Evolutionary conservation across 345 rosid species (phyloP).

Genomic region (Linum trigynum): DNA sequence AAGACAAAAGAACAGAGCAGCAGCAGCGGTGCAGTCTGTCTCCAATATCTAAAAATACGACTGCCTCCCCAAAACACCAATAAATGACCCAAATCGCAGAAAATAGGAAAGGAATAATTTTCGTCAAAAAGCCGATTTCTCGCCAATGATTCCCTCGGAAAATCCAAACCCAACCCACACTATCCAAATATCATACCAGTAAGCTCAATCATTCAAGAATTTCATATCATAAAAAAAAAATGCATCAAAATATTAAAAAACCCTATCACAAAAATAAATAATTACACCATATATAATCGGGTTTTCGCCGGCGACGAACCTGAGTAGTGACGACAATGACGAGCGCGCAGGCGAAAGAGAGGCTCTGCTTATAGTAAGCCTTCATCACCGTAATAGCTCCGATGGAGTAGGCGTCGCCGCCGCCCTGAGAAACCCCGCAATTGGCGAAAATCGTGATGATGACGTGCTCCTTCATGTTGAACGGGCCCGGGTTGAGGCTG

Average conservation of each 20-base stretch:
- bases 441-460: slow-evolving; percentile 91
- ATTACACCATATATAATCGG: background rate
- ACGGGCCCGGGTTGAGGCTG: slow-evolving; percentile 82
- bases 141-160: too few species aligned
- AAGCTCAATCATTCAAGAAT: too few species aligned
- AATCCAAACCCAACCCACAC: too few species aligned
- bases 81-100: background rate
- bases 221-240: too few species aligned
- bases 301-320: slow-evolving; percentile 23
- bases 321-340: slow-evolving; percentile 85
- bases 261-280: too few species aligned
- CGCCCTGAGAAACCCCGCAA: slow-evolving; percentile 83
- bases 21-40: too few species aligned
- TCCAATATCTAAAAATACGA: too few species aligned
- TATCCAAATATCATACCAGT: too few species aligned
- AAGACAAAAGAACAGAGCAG: too few species aligned
- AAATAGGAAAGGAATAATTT: background rate
- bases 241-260: too few species aligned
- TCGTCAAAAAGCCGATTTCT: too few species aligned
- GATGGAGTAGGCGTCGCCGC: slow-evolving; percentile 96
- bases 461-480: slow-evolving; percentile 96
- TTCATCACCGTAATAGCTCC: slow-evolving; percentile 98
- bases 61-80: background rate
- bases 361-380: slow-evolving; percentile 78
- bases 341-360: slow-evolving; percentile 63